Percentiles rank a stretch among this genome's conserved stretches.
phyloP scores from a whole-genome alignment of 345 rosid species.

The Citrus reticulata region DNA sequence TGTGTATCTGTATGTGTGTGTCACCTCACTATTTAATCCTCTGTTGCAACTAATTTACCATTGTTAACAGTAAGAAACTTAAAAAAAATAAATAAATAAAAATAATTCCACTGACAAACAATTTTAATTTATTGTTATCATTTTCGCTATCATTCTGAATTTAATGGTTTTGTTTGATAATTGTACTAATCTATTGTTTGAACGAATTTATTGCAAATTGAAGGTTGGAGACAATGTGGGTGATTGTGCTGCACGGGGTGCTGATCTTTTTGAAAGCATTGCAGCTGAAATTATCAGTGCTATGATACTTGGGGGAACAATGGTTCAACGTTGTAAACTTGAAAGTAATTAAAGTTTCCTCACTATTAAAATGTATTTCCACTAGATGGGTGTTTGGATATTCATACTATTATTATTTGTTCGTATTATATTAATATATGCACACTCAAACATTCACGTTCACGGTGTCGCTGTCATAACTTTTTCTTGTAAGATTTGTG shows the following conservation, averaged over 20 bases:
- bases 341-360: slow-evolving; percentile 53
- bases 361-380: not conserved
- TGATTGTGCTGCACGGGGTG: slow-evolving; percentile 99
- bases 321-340: slow-evolving; percentile 92
- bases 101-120: not conserved
- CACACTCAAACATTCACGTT: not conserved
- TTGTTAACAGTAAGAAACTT: not conserved
- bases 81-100: not conserved
- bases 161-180: not conserved
- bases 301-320: slow-evolving; percentile 98
- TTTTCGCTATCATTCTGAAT: not conserved
- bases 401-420: not conserved
- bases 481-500: not conserved
- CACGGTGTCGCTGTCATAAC: not conserved
- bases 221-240: slow-evolving; percentile 99
- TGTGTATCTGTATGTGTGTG: not conserved
- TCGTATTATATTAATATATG: not conserved
- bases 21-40: not conserved
- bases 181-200: not conserved
- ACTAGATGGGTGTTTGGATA: not conserved
- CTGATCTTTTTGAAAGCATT: slow-evolving; percentile 99
- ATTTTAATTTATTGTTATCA: not conserved
- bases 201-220: slow-evolving; percentile 7
- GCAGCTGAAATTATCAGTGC: slow-evolving; percentile 99
- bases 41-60: not conserved